Percentiles rank a stretch among this genome's conserved stretches.
Evolutionary conservation across 257 asterid species (phyloP).

Genomic region (Jaltomata sinuosa): DNA sequence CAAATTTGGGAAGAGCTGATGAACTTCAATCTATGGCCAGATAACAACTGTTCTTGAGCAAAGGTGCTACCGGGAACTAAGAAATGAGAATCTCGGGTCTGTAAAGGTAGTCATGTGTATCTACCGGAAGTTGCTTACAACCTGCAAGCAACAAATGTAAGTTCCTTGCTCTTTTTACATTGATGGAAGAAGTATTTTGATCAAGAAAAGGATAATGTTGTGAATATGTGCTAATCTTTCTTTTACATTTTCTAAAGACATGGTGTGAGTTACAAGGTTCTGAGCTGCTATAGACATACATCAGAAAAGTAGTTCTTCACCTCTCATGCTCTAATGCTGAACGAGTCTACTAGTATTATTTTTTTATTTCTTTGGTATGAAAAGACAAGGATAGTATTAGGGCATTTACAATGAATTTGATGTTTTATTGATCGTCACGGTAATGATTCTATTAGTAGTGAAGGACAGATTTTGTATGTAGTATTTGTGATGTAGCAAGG

Average conservation of each 20-base stretch:
- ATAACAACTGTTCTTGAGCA: conserved; percentile 70
- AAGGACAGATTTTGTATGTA: neutral
- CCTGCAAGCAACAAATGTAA: conserved; percentile 79
- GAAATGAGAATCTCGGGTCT: conserved; percentile 43
- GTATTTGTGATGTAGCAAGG: neutral
- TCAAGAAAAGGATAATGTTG: neutral
- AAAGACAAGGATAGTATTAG: neutral
- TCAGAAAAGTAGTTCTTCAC: neutral
- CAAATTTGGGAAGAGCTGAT: neutral
- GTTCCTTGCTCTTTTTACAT: conserved; percentile 23
- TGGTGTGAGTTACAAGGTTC: neutral
- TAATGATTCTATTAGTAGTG: neutral
- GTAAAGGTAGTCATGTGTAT: conserved; percentile 58
- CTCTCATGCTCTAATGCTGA: neutral
- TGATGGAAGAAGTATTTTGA: neutral
- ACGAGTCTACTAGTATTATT: neutral
- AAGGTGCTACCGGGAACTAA: conserved; percentile 62
- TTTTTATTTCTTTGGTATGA: neutral
- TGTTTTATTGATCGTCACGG: neutral
- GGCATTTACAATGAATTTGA: neutral
- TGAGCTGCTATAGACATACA: neutral
- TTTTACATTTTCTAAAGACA: neutral
- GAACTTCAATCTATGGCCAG: conserved; percentile 21
- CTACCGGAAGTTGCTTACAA: conserved; percentile 51
- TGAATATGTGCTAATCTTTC: neutral